Evolutionary conservation across 306 rosid genomes (phyloP), one percentile per base, ranked within the genome.

Genomic region (Purshia tridentata): DNA sequence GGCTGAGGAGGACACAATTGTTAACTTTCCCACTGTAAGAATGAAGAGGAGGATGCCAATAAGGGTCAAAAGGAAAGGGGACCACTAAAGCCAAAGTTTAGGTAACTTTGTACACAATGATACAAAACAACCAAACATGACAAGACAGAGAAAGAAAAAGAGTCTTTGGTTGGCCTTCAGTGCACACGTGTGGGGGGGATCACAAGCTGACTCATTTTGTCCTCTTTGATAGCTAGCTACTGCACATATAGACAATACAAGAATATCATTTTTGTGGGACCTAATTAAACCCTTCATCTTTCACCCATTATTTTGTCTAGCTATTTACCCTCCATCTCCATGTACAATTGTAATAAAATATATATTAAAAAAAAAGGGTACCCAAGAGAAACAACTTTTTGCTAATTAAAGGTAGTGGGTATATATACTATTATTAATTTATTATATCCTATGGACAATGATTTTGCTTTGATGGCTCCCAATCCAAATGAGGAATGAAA

Each of bases 11-110:
- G 86, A 83, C 65, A 79, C 76, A 5, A 62, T 83, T 52, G 76
- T 83, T 12, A 65, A 83, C 81, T 83, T 83, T 16, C 86, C 86
- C 73, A 83, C 86, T 0, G 86, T 83, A 61, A 83, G 83, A 79
- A 71, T 83, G 86, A 83, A 83, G 73, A 76, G 67, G 60, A 83
- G 76, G 72, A 79, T 83, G 86, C 86, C 86, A 23, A 48, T 83
- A 3, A 66, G 81, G 81, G 79, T 83, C 73, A 76, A 79, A 67
- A 79, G 78, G 35, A 78, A 1, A 50, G 49, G 40, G 23, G 77
- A 77, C 39, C 73, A 59, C 4, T 58, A 50, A 54, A 53, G 22
- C 62, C 29, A 51, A 57, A 53, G 42, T 9, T 19, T 35, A 20
- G 64, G 22, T 20, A 61, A 6, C 18, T 23, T 67, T 70, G 47